Conservation (phyloP, 768 basidiomycete species). For the Lactifluus rugatus region DNA sequence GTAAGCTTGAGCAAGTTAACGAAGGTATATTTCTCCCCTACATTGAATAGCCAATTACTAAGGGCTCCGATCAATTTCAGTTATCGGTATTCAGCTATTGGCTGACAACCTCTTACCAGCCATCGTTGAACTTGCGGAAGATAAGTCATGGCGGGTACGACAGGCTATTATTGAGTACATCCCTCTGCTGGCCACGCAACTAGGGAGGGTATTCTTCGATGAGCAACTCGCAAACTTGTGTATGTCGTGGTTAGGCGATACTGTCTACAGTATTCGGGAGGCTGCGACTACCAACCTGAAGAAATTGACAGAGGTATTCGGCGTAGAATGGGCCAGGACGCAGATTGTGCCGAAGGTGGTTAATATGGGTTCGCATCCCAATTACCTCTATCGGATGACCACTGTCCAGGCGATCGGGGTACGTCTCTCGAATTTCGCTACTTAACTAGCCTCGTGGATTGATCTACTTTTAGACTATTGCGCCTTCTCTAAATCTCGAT, state of each 20-base stretch:
- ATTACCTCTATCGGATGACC: constrained; percentile 97
- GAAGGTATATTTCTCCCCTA: constrained; percentile 42
- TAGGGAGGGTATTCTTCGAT: constrained; percentile 95
- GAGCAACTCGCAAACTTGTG: constrained; percentile 94
- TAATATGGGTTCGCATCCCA: constrained; percentile 93
- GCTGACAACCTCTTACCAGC: constrained; percentile 94
- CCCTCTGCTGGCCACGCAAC: constrained; percentile 95
- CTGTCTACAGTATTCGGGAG: constrained; percentile 96
- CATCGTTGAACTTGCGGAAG: constrained; percentile 95
- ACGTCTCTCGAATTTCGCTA: constrained; percentile 24
- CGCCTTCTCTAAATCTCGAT: constrained; percentile 76
- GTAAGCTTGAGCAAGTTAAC: constrained; percentile 95
- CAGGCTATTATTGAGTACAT: constrained; percentile 99
- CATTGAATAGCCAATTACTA: not conserved
- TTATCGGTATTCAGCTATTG: constrained; percentile 94
- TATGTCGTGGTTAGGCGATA: constrained; percentile 99
- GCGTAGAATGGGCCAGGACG: constrained; percentile 91
- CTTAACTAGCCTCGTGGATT: not conserved
- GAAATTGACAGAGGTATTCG: constrained; percentile 96
- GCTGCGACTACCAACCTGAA: constrained; percentile 96
- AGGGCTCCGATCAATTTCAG: constrained; percentile 32
- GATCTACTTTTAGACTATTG: constrained; percentile 64
- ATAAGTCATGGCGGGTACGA: constrained; percentile 99
- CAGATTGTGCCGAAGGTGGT: constrained; percentile 96
- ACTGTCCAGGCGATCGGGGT: constrained; percentile 98